Conservation (phyloP, 169 alveolate genomes). For the Miamiensis avidus region DNA sequence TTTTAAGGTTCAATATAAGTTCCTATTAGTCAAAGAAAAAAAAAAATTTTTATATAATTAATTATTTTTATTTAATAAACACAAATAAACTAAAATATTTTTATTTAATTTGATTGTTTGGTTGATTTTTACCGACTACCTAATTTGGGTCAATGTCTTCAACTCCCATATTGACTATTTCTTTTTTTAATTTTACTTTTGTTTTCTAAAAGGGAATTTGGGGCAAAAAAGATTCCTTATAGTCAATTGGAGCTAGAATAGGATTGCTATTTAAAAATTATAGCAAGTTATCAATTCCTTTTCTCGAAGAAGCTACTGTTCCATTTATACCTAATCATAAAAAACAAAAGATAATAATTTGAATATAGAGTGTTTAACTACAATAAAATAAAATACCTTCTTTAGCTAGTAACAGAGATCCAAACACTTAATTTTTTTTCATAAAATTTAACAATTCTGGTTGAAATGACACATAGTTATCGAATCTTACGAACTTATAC, state of each 20-base stretch:
- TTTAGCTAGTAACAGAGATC: background rate
- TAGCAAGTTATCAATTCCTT: background rate
- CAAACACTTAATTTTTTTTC: background rate
- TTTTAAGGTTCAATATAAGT: background rate
- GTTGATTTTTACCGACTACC: background rate
- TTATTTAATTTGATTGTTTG: too few relatives aligned
- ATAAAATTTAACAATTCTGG: background rate
- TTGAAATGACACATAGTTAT: background rate
- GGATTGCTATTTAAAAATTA: too few relatives aligned
- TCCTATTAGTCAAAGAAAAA: background rate
- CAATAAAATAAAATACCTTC: too few relatives aligned
- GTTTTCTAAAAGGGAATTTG: background rate
- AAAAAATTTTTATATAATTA: too few relatives aligned
- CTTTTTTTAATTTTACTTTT: background rate
- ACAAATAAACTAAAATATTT: too few relatives aligned
- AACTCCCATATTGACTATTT: background rate
- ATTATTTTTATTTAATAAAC: too few relatives aligned
- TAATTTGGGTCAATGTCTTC: background rate
- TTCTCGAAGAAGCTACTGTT: background rate
- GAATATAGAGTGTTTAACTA: too few relatives aligned
- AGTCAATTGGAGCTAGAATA: background rate
- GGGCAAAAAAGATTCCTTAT: background rate
- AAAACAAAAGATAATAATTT: too few relatives aligned
- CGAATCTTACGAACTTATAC: background rate
- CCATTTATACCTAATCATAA: background rate